Percentiles rank a stretch among this genome's conserved stretches.
Conservation (phyloP, 148 eudicot genomes). For the Silene conica region DNA sequence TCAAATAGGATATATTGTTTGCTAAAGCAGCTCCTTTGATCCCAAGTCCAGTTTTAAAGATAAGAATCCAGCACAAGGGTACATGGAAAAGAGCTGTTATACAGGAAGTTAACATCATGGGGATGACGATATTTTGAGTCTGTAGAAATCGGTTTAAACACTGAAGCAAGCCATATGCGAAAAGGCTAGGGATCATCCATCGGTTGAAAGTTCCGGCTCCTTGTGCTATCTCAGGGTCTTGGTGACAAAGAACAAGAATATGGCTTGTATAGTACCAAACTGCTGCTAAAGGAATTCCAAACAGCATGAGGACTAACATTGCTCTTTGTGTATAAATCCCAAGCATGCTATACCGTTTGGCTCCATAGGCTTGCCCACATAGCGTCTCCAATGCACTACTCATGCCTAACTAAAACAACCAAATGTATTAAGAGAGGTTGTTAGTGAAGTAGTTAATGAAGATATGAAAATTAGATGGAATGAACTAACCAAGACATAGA, state of each 20-base stretch:
- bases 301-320: conserved; percentile 22
- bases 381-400: conserved; percentile 38
- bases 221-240: conserved; percentile 28
- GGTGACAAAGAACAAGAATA: conserved; percentile 24
- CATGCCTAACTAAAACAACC: conserved; percentile 20
- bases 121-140: conserved; percentile 31
- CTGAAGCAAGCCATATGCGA: conserved; percentile 33
- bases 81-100: conserved; percentile 31
- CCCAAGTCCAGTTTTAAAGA: conserved; percentile 29
- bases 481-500: conserved; percentile 21
- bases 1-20: conserved; percentile 20
- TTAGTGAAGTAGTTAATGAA: too few relatives aligned
- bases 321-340: conserved; percentile 37
- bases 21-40: conserved; percentile 39
- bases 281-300: conserved; percentile 22
- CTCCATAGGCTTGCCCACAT: conserved; percentile 37
- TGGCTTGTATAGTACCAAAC: conserved; percentile 25
- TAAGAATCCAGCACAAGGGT: conserved; percentile 30
- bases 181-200: conserved; percentile 41
- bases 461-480: background rate
- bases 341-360: conserved; percentile 31
- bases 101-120: conserved; percentile 31
- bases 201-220: conserved; percentile 32
- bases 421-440: too few relatives aligned
- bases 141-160: conserved; percentile 35